Evolutionary conservation across 805 yeast species (phyloP), one percentile per base, ranked within the genome.

Genomic region (Hanseniaspora lindneri): DNA sequence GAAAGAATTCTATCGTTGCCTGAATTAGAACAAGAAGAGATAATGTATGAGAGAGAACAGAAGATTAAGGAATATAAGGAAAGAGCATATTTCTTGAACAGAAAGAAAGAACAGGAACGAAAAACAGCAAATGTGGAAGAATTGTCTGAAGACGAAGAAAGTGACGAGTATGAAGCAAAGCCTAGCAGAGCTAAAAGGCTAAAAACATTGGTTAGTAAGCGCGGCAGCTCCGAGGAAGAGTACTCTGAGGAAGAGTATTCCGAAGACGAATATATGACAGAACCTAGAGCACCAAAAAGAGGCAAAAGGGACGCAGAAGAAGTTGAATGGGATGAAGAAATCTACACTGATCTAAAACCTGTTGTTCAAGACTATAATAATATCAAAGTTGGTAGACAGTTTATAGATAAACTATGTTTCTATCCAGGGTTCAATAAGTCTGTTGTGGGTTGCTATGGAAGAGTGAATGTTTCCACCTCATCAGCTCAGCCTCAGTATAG

Each of bases 1-100:
- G 77, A 67, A 1, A 64, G 69, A 48, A 68, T 83, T 58, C 79
- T 72, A 41, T 61, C 70, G 0, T 73, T 92, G 79, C 94, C 89
- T 49, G 98, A 92, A 69, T 76, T 92, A 63, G 84, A 84, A 58
- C 81, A 97, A 59, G 98, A 92, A 68, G 80, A 83, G 56, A 76
- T 87, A 49, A 73, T 92, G 49, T 92, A 85, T 57, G 97, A 89
- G 50, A 84, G 99, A 65, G 76, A 85, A 8, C 96, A 87, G 65
- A 94, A 84, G 53, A 76, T 85, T 78, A 95, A 89, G 63, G 78
- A 83, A 55, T 88, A 72, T 65, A 79, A 83, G 52, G 97, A 92
- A 66, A 77, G 86, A 60, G 75, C 76, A 61, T 79, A 82, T 57
- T 76, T 94, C 58, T 86, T 83, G 25, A 80, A 85, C 60, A 81